Evolutionary conservation across 2,329 filamentous ascomycete genomes (phyloP), one percentile per base, ranked within the genome.

Genomic region (Hypomyces perniciosus): DNA sequence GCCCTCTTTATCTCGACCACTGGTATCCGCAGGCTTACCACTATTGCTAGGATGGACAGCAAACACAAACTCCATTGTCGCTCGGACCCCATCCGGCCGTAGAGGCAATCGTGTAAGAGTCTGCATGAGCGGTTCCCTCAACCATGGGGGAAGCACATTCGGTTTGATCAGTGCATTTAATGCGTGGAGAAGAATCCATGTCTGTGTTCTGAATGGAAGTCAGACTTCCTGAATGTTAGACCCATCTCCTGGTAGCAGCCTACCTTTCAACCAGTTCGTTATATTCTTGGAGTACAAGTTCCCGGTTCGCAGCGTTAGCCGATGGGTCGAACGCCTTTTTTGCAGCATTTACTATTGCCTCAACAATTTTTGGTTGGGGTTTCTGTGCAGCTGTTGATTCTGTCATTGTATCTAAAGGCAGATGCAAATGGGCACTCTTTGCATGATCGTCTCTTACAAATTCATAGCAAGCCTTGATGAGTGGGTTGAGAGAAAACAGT

Each of bases 61-160:
- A 51, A 87, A 85, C 34, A 89, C 74, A 60, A 88, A 88, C 61
- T 88, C 85, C 54, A 88, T 72, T 0, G 82, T 85, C 28, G 80
- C 77, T 33, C 85, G 77, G 10, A 89, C 82, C 13, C 85, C 85
- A 54, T 81, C 76, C 2, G 71, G 68, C 4, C 84, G 74, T 28
- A 87, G 70, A 1, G 85, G 85, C 8, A 88, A 61, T 9, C 73
- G 62, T 1, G 83, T 81, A 41, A 89, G 72, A 9, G 78, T 72
- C 51, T 73, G 73, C 57, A 84, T 72, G 2, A 88, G 62, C 39
- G 74, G 73, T 13, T 73, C 57, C 40, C 77, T 78, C n/a, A 88
- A 71, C 81, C 81, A 86, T 62, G 66, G 57, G 8, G 82, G 81
- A 12, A 79, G 73, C 27, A 74, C 65, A 50, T 76, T 75, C 8